Evolutionary conservation across 441 rosid species (phyloP).

Genomic region (Eutrema salsugineum): DNA sequence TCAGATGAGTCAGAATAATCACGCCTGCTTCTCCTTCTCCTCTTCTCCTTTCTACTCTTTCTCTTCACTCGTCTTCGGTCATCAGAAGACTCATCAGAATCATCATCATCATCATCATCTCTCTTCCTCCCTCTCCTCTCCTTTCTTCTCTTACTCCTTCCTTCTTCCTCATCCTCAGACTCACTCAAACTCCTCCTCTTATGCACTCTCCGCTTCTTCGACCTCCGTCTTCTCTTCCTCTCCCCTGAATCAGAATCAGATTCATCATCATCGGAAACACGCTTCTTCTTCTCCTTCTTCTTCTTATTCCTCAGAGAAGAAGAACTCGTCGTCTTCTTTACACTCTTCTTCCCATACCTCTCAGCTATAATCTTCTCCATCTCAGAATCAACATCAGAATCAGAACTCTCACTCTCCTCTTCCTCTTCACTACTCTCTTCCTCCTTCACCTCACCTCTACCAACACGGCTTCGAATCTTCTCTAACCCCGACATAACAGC

Average conservation of each 20-base stretch:
- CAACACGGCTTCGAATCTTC: constrained; percentile 50
- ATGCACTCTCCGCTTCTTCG: constrained; percentile 41
- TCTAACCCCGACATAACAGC: constrained; percentile 66
- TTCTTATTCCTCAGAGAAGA: constrained; percentile 32
- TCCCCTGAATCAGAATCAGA: constrained; percentile 48
- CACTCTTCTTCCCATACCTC: constrained; percentile 58
- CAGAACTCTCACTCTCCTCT: constrained; percentile 74
- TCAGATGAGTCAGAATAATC: constrained; percentile 46
- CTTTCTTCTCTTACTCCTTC: constrained; percentile 48
- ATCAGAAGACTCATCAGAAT: constrained; percentile 39
- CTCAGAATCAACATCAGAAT: constrained; percentile 80
- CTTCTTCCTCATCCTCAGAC: constrained; percentile 60
- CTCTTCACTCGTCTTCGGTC: constrained; percentile 33
- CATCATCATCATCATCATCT: constrained; percentile 27
- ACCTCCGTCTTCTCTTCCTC: constrained; percentile 73
- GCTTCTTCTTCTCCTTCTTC: constrained; percentile 37
- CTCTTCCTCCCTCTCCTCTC: constrained; percentile 58
- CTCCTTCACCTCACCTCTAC: constrained; percentile 45
- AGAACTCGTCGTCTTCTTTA: constrained; percentile 35
- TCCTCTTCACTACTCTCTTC: constrained; percentile 49
- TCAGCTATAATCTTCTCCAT: constrained; percentile 87
- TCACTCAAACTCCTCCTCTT: constrained; percentile 38
- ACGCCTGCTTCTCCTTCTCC: constrained; percentile 72
- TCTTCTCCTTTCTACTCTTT: constrained; percentile 63
- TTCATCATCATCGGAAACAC: constrained; percentile 22